These are phyloP conservation scores for Apophysomyces trapeziformis DNA, from an alignment of 371 early-diverging fungal genomes.

Conservation along the genomic window DNA sequence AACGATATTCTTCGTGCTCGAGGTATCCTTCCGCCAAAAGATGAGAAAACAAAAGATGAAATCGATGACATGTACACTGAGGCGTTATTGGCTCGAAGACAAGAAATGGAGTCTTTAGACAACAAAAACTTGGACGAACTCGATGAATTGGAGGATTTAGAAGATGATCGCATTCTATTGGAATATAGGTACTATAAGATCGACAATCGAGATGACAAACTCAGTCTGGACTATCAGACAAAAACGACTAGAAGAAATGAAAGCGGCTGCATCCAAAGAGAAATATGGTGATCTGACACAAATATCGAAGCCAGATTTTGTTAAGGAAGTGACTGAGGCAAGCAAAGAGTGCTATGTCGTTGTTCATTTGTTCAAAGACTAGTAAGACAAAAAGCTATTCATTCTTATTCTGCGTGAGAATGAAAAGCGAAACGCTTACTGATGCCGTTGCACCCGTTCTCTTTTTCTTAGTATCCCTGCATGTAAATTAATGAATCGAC, in stretches of 20 bases:
- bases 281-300: constrained; percentile 82
- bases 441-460: too few relatives aligned
- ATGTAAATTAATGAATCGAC: constrained; percentile 82
- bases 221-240: constrained; percentile 36
- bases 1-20: constrained; percentile 92
- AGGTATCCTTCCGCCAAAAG: constrained; percentile 88
- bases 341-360: constrained; percentile 80
- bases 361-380: constrained; percentile 76
- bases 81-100: constrained; percentile 63
- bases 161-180: constrained; percentile 82
- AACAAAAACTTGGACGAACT: constrained; percentile 84
- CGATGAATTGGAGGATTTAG: constrained; percentile 88
- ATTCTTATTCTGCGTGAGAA: too few relatives aligned
- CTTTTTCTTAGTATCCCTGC: constrained; percentile 59
- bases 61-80: constrained; percentile 84
- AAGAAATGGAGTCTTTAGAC: constrained; percentile 65
- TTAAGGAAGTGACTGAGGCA: constrained; percentile 88
- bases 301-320: constrained; percentile 93
- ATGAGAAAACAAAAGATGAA: constrained; percentile 72
- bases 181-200: constrained; percentile 63
- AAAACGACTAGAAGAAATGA: constrained; percentile 81
- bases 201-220: background rate
- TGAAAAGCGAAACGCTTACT: too few relatives aligned
- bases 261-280: constrained; percentile 60
- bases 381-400: constrained; percentile 38